These are phyloP conservation scores for Bocquillonia castaneifolia DNA, from an alignment of 441 rosid genomes.

Conservation along the genomic window DNA sequence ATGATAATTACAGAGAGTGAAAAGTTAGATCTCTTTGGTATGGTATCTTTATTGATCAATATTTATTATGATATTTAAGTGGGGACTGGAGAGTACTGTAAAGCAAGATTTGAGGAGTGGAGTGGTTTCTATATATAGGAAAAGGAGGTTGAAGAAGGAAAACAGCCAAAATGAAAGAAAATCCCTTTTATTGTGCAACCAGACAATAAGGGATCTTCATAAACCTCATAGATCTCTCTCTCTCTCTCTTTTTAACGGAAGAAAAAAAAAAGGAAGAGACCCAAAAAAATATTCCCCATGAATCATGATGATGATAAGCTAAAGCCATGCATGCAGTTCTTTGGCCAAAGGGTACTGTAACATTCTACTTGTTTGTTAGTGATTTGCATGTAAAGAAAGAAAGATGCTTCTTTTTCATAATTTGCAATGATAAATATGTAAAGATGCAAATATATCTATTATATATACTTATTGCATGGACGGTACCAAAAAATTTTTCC, in stretches of 20 bases:
- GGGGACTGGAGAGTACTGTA: constrained; percentile 2
- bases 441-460: too few relatives aligned
- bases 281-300: not conserved
- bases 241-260: not conserved
- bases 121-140: constrained; percentile 13
- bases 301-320: not conserved
- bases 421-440: too few relatives aligned
- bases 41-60: too few relatives aligned
- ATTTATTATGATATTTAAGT: too few relatives aligned
- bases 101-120: not conserved
- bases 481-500: too few relatives aligned
- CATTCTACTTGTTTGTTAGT: constrained; percentile 15
- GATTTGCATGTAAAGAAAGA: constrained; percentile 5
- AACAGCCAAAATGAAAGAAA: not conserved
- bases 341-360: not conserved
- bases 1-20: too few relatives aligned
- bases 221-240: not conserved
- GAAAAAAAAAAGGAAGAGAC: not conserved
- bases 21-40: too few relatives aligned
- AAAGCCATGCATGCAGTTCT: not conserved
- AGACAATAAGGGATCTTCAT: constrained; percentile 9
- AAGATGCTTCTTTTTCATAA: constrained; percentile 17
- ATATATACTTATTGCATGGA: too few relatives aligned
- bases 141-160: not conserved
- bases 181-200: not conserved